Base-by-base conservation (phyloP, 2,329 filamentous ascomycete genomes). In the Ophiocordyceps australis region DNA sequence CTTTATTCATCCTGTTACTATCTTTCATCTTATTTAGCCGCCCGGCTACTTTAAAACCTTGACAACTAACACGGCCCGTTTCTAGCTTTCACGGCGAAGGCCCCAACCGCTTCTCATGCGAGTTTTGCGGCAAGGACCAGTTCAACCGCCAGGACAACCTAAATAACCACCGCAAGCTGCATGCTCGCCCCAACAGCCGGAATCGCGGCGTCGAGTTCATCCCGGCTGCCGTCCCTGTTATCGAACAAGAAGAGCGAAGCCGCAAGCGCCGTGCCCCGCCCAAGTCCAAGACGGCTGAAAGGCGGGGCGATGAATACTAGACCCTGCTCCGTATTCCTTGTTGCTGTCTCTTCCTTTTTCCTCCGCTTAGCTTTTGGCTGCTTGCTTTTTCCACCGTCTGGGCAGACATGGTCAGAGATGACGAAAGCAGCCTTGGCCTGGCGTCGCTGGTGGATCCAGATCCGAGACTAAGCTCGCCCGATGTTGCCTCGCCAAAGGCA, bases 61-160 rank as follows among this genome's bases (percentile, higher is more conserved):
- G 17, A 7, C 17, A 10, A 19, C 17, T 19, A 10, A 19, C 17
- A 19, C 10, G 17, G 13, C 3, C 7, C 17, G 7, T 6, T 4
- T 25, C 9, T 23, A 49, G 47, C 24, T 50, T 45, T 24, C 49
- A 53, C 20, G 49, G 49, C 6, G 49, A 52, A 28, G 49, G 49
- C 8, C 49, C 49, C 4, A 52, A 52, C 29, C 42, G 45, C 5
- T 52, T 50, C 37, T 42, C 39, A 1, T 58, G 55, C 40, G 43
- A 52, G 27, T 58, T 52, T 35, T 59, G 55, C 26, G 43, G 45
- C 22, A 53, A 53, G 33, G 45, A 52, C 23, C 49, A 53, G 26
- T 53, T 52, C 39, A 54, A 53, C 38, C 40, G 50, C 22, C 47
- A 48, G 29, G 50, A 54, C 32, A 54, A 54, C 35, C 47, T 53